These are phyloP conservation scores for Fusarium scirpi DNA, from an alignment of 2,329 filamentous ascomycete species.

Conservation along the genomic window DNA sequence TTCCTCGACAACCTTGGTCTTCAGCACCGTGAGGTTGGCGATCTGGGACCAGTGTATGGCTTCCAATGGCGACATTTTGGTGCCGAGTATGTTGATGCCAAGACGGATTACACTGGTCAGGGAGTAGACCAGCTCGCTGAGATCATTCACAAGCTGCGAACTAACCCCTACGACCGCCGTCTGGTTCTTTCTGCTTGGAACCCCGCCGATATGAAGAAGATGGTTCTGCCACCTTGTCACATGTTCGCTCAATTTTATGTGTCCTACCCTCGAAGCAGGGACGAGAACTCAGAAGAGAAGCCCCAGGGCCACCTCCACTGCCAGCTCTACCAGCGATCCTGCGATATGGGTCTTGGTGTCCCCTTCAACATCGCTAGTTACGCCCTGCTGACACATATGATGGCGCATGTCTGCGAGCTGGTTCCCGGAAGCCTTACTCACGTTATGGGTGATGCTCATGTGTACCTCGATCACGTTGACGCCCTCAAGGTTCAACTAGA, in stretches of 20 bases:
- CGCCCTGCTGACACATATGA: constrained; percentile 93
- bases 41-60: constrained; percentile 95
- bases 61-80: constrained; percentile 99
- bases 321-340: constrained; percentile 91
- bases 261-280: constrained; percentile 68
- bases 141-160: constrained; percentile 86
- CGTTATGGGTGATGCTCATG: constrained; percentile 98
- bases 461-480: constrained; percentile 93
- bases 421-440: constrained; percentile 90
- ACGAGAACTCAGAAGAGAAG: constrained; percentile 51
- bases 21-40: constrained; percentile 83
- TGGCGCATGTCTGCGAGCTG: constrained; percentile 87
- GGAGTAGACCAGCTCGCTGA: constrained; percentile 94
- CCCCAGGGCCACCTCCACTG: constrained; percentile 81
- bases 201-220: constrained; percentile 82
- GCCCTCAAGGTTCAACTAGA: constrained; percentile 84
- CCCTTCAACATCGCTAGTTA: constrained; percentile 99
- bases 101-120: constrained; percentile 85
- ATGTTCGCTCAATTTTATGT: constrained; percentile 99
- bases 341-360: constrained; percentile 96
- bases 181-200: constrained; percentile 97
- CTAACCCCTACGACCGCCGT: constrained; percentile 86
- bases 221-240: constrained; percentile 94
- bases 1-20: constrained; percentile 91
- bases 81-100: constrained; percentile 83